Base-by-base conservation (phyloP, 441 rosid species). In the Lepidium campestre region DNA sequence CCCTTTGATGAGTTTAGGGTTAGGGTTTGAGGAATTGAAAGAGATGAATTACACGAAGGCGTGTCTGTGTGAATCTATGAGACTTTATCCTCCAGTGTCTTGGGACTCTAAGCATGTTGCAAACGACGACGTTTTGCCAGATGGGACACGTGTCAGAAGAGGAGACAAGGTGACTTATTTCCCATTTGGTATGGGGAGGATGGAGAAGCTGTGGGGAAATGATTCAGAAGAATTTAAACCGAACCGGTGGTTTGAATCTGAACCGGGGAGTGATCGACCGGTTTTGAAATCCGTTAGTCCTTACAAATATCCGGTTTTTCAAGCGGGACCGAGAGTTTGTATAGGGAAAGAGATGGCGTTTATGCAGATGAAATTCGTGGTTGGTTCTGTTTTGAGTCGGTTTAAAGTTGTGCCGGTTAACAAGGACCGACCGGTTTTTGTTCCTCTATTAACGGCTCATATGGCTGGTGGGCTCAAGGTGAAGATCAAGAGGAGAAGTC, bases 111-210 rank as follows among this genome's bases (percentile, higher is more conserved):
- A 91, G 59, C 94, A 91, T 25, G 96, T 92, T 3, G 54, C 31
- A 2, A 34, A 27, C 54, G 84, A 79, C 49, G 89, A 87, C 71
- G 72, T 83, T 47, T 36, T 89, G 41, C 94, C 97, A 0, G 94
- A 91, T 27, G 89, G 90, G 7, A 89, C 92, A 11, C 62, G 57
- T 2, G 87, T 91, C 1, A 29, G 73, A 52, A 80, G 29, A 46
- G 97, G 96, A 29, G 92, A 89, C 22, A 82, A 95, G 27, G 92
- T 89, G 37, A 85, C 97, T 1, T 91, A 91, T 44, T 86, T 83
- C 25, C 97, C 94, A 0, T 89, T 86, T 17, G 91, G 92, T 10
- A 89, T 91, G 97, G 97, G 96, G 14, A 86, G 97, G 67, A 87
- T 91, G 97, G 84, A 83, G 78, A 66, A 18, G 15, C 14, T 89